These are phyloP conservation scores for Hyaloperonospora arabidopsidis DNA, from an alignment of 352 stramenopile species.

Conservation along the genomic window DNA sequence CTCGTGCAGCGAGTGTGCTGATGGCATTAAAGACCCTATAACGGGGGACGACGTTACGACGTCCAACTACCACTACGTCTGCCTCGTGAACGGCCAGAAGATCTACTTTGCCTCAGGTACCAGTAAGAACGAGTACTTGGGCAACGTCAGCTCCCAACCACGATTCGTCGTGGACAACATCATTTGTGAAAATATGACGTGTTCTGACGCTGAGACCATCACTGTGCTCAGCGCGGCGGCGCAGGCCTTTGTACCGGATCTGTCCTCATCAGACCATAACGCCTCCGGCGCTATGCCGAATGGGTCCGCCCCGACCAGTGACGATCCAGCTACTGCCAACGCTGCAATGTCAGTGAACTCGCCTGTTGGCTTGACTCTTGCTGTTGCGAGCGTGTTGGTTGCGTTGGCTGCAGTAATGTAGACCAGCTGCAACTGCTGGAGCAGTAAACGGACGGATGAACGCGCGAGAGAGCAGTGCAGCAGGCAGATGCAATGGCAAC, in stretches of 20 bases:
- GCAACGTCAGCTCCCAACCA: slow-evolving; percentile 44
- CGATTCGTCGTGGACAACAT: slow-evolving; percentile 50
- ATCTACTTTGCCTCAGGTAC: slow-evolving; percentile 68
- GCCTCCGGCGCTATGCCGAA: background rate
- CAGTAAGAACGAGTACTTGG: slow-evolving; percentile 55
- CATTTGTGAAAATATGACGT: slow-evolving; percentile 47
- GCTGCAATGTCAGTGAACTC: no score
- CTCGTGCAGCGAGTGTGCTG: slow-evolving; percentile 38
- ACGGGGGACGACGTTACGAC: slow-evolving; percentile 43
- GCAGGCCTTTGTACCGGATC: slow-evolving; percentile 22
- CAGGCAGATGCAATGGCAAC: no score
- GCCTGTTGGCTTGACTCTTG: no score
- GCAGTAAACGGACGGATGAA: no score
- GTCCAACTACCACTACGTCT: slow-evolving; percentile 65
- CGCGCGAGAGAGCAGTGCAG: no score
- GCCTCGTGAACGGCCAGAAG: slow-evolving; percentile 69
- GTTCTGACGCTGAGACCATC: slow-evolving; percentile 52
- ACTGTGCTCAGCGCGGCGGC: slow-evolving; percentile 42
- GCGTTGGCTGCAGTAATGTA: no score
- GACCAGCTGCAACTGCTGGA: no score
- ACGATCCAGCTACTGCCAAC: no score
- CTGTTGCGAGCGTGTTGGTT: no score
- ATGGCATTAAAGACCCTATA: slow-evolving; percentile 52
- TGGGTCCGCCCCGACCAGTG: no score
- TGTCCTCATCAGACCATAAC: slow-evolving; percentile 16